Percentiles rank a stretch among this genome's conserved stretches.
Evolutionary conservation across 192 early-diverging fungal species (phyloP).

Genomic region (Pilaira anomala): DNA sequence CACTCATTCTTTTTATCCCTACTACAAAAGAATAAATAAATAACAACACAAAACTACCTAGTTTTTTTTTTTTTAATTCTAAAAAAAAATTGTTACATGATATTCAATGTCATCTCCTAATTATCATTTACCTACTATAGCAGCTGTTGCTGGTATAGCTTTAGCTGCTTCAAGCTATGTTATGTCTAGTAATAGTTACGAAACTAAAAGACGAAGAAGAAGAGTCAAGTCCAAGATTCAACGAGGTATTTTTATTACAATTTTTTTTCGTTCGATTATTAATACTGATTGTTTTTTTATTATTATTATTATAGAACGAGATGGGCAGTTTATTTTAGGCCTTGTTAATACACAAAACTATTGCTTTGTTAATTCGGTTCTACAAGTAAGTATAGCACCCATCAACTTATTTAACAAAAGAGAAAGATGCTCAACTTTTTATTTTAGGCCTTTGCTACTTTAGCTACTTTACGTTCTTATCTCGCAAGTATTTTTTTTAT

Average conservation of each 20-base stretch:
- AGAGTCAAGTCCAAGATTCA: slow-evolving; percentile 28
- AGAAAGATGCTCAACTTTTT: neutral
- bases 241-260: slow-evolving; percentile 13
- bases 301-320: slow-evolving; percentile 25
- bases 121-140: slow-evolving; percentile 36
- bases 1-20: no score
- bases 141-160: slow-evolving; percentile 36
- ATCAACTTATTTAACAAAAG: neutral
- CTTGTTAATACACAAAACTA: slow-evolving; percentile 87
- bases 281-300: neutral
- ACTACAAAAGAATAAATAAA: no score
- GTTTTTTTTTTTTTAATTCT: neutral
- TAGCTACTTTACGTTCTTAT: slow-evolving; percentile 31
- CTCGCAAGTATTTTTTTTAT: slow-evolving; percentile 16
- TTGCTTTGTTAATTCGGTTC: slow-evolving; percentile 88
- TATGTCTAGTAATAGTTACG: slow-evolving; percentile 4
- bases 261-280: neutral
- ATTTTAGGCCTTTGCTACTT: slow-evolving; percentile 32
- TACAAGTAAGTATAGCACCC: slow-evolving; percentile 58
- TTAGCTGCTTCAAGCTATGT: slow-evolving; percentile 33
- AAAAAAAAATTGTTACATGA: slow-evolving; percentile 1
- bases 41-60: no score
- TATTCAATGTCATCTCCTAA: slow-evolving; percentile 24
- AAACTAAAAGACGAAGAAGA: slow-evolving; percentile 27
- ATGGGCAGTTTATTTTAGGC: slow-evolving; percentile 52